Base-by-base conservation (phyloP, 805 yeast genomes). In the Lipomyces yamadae region DNA sequence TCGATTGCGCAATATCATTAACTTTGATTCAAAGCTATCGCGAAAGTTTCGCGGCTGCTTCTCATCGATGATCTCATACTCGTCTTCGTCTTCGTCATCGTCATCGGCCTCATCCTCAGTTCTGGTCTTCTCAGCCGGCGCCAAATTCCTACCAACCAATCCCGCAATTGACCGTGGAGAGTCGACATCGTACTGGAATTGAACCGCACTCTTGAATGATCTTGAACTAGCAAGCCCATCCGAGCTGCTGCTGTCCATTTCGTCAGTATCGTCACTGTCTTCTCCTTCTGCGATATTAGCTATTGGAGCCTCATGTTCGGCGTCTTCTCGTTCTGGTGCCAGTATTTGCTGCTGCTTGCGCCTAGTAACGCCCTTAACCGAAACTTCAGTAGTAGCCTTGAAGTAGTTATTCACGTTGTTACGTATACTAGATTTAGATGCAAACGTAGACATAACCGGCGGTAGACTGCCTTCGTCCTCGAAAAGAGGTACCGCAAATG, bases 391-490 rank as follows among this genome's bases (percentile, higher is more conserved):
- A 1, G 42, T 39, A 15, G 13, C 11, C 32, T 10, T 32, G 32
- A 54, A 24, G 39, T 57, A 56, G 45, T 57, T 54, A 29, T 66
- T 61, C 18, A 60, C 67, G 30, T 63, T 60, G 42, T 63, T 39
- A n/a, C 69, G 69, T 4, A 65, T n/a, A 39, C 30, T 58, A n/a
- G 65, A 33, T 11, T 45, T 24, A 34, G 42, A 29, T 18, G 64
- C 13, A 29, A 58, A 50, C 10, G 56, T 30, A 10, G 61, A 37
- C 5, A 67, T 33, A 3, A 67, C 48, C n/a, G 70, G 70, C 15
- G 69, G 70, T 32, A 67, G 53, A 6, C 62, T 33, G 4, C 55
- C 65, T 24, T 68, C 71, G 29, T 68, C 71, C 5, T 70, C 70
- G 50, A 68, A 68, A 4, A 68, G 52, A n/a, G 70, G 70, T n/a